Evolutionary conservation across 345 rosid genomes (phyloP), one percentile per base, ranked within the genome.

Genomic region (Turritis glabra): DNA sequence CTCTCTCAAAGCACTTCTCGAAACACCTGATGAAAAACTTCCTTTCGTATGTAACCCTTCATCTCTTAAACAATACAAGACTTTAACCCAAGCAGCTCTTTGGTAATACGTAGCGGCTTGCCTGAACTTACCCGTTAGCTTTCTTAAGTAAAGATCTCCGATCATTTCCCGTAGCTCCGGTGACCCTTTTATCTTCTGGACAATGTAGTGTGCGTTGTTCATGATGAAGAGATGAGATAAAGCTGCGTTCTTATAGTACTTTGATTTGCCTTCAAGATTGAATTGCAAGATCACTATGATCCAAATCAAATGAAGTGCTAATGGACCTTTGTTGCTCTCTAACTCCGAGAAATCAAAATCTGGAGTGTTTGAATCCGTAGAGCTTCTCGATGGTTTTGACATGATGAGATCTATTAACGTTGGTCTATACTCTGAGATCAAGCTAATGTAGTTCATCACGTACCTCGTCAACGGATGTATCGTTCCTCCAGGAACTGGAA

Each of bases 401-500:
- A 89, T 80, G 35, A 94, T 94, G 76, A 94, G 88, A 74, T 84
- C 91, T 33, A 85, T 81, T 77, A 94, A 74, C 3, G 95, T 94
- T 76, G 80, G 96, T 61, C 86, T 94, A 62, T 94, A 94, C 84
- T 94, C 98, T 13, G 98, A 87, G 76, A 94, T 94, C 89, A 94
- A 82, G 76, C 92, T 91, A 38, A 88, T 91, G 72, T 94, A 94
- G 76, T 94, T 94, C 98, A 94, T 94, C 29, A 94, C 97, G 71
- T 94, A 94, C 89, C 98, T 85, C 17, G 98, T 94, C 80, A 94
- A 82, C 4, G 98, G 98, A 84, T 94, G 98, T 78, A 94, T 85
- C 0, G 96, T 93, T 23, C 98, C 98, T 21, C 96, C 98, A 1
- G 97, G 98, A n/a, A 91, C 93, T 0, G 89, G 87, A 27, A 88